These are phyloP conservation scores for Geosiphon pyriformis DNA, from an alignment of 192 early-diverging fungal species.

Conservation along the genomic window DNA sequence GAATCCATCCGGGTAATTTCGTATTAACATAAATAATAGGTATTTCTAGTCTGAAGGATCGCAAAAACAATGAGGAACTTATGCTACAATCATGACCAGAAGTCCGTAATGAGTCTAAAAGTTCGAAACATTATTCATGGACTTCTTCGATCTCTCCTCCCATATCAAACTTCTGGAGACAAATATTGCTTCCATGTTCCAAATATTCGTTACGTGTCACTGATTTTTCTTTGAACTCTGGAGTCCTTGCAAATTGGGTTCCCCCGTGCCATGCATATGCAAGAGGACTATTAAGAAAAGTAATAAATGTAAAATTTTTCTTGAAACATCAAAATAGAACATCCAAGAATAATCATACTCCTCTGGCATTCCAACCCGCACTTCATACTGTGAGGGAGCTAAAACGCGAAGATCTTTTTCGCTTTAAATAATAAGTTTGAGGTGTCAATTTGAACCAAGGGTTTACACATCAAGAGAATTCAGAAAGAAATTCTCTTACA, in stretches of 20 bases:
- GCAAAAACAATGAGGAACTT: no score
- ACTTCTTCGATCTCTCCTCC: conserved; percentile 12
- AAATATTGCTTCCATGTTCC: conserved; percentile 55
- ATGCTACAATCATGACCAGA: no score
- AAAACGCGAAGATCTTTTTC: conserved; percentile 50
- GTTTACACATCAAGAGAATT: background rate
- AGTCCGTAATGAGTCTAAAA: no score
- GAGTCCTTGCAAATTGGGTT: conserved; percentile 30
- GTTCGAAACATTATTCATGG: conserved; percentile 11
- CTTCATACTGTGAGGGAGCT: conserved; percentile 49
- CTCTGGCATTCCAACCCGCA: conserved; percentile 48
- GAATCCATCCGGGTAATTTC: no score
- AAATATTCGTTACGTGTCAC: conserved; percentile 59
- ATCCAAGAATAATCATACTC: conserved; percentile 42
- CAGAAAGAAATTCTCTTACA: conserved; percentile 39
- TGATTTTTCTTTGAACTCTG: conserved; percentile 40
- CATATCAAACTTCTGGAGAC: conserved; percentile 44
- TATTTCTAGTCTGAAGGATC: no score
- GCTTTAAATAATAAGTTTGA: conserved; percentile 4
- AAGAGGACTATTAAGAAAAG: conserved; percentile 40
- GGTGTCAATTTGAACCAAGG: background rate
- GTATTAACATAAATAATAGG: no score
- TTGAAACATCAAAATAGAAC: background rate
- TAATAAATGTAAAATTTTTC: background rate
- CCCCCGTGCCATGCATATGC: conserved; percentile 58